These are phyloP conservation scores for Eucalyptus pumila DNA, from an alignment of 345 rosid genomes.

Conservation along the genomic window DNA sequence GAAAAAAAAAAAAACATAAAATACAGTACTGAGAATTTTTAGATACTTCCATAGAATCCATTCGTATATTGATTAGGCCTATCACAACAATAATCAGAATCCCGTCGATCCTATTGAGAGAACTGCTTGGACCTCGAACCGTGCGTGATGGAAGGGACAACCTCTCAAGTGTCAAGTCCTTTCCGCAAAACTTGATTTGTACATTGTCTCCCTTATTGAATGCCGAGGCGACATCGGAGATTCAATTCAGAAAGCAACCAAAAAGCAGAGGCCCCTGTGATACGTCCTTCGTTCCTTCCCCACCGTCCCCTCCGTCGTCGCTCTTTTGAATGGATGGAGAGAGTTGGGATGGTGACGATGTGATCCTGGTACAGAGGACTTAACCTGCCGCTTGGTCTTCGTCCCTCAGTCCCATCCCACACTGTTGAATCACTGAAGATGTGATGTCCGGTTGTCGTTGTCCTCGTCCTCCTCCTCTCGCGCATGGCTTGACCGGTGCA, in stretches of 20 bases:
- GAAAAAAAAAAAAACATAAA: too few relatives aligned
- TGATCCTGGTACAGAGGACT: neutral
- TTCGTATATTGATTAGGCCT: too few relatives aligned
- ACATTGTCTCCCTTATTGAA: neutral
- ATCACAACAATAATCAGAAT: neutral
- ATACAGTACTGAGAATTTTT: too few relatives aligned
- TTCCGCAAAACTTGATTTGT: neutral
- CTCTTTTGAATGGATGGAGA: neutral
- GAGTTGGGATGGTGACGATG: neutral
- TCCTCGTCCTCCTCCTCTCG: neutral
- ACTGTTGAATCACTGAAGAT: neutral
- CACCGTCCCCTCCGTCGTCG: neutral
- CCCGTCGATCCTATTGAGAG: accelerated
- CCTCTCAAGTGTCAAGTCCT: neutral
- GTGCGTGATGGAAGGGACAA: neutral
- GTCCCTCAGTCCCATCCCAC: neutral
- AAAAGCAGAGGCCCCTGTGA: neutral
- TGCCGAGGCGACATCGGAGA: neutral
- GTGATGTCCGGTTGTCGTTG: neutral
- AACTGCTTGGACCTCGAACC: neutral
- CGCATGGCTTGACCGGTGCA: neutral
- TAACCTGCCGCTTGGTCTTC: neutral
- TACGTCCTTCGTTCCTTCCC: neutral
- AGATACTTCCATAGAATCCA: too few relatives aligned
- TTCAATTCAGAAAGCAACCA: neutral